Conservation (phyloP, 208 protist species). For the Crithidia expoeki region DNA sequence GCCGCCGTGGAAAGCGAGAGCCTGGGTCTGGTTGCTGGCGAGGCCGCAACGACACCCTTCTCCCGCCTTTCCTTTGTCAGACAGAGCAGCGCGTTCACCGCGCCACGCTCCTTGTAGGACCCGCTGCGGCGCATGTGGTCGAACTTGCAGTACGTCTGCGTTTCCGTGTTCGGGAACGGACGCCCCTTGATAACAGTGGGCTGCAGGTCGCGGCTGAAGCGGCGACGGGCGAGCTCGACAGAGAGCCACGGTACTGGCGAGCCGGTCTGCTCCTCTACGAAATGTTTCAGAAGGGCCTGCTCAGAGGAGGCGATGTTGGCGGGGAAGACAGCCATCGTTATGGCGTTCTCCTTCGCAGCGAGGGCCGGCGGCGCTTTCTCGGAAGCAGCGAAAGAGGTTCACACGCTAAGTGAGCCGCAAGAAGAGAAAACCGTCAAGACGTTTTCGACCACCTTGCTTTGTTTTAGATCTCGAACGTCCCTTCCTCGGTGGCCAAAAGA, state of each 20-base stretch:
- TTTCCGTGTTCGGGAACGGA: slow-evolving; percentile 35
- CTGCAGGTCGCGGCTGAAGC: slow-evolving; percentile 42
- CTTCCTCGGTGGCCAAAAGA: too few relatives aligned
- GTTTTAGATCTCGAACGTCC: too few relatives aligned
- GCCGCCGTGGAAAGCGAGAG: slow-evolving; percentile 88
- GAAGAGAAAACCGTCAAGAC: background rate
- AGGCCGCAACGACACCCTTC: slow-evolving; percentile 86
- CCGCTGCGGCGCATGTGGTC: slow-evolving; percentile 78
- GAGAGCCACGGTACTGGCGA: slow-evolving; percentile 45
- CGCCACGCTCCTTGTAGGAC: slow-evolving; percentile 92
- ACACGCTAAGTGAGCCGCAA: background rate
- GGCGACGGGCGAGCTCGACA: slow-evolving; percentile 49
- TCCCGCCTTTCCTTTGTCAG: slow-evolving; percentile 62
- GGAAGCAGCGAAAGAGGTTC: background rate
- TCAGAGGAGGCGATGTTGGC: slow-evolving; percentile 14
- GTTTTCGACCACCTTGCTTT: too few relatives aligned
- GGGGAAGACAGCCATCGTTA: background rate
- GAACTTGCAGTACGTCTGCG: slow-evolving; percentile 66
- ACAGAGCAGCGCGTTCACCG: slow-evolving; percentile 81
- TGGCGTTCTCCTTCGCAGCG: background rate
- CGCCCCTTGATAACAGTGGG: slow-evolving; percentile 44
- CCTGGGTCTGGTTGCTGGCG: slow-evolving; percentile 92
- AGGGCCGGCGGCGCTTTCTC: background rate
- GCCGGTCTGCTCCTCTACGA: slow-evolving; percentile 23
- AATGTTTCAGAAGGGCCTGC: background rate